Conservation (phyloP, 371 early-diverging fungal genomes). For the Circinella umbellata region DNA sequence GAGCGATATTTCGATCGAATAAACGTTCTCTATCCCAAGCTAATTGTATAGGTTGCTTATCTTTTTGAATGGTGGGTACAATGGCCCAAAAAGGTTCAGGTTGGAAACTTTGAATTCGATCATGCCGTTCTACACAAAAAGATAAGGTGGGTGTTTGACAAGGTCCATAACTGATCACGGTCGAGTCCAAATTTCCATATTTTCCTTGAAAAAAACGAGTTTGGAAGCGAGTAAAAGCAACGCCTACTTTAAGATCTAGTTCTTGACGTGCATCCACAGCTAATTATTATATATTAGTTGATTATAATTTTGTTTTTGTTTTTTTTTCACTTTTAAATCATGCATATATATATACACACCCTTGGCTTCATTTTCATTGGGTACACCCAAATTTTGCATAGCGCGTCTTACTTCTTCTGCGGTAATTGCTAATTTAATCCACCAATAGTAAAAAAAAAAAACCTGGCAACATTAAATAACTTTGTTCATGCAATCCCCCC, state of each 20-base stretch:
- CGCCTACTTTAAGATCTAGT: constrained; percentile 73
- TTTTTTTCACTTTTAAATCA: too few relatives aligned
- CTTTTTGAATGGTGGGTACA: constrained; percentile 29
- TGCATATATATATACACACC: constrained; percentile 20
- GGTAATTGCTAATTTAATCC: constrained; percentile 43
- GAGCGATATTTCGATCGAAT: constrained; percentile 48
- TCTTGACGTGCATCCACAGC: constrained; percentile 78
- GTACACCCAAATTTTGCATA: constrained; percentile 52
- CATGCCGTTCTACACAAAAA: constrained; percentile 71
- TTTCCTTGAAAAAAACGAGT: constrained; percentile 58
- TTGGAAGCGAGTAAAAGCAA: constrained; percentile 67
- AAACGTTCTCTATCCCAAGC: constrained; percentile 47
- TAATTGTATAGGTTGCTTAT: constrained; percentile 32
- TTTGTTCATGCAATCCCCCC: background rate
- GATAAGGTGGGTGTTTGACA: constrained; percentile 66
- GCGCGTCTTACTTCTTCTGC: constrained; percentile 60
- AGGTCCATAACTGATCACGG: constrained; percentile 72
- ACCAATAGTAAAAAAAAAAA: background rate
- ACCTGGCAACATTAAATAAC: background rate
- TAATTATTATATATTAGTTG: background rate
- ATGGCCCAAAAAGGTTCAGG: constrained; percentile 66
- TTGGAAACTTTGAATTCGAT: constrained; percentile 63
- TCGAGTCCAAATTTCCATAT: constrained; percentile 57
- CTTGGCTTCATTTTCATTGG: constrained; percentile 64
- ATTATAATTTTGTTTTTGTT: too few relatives aligned